Conservation (phyloP, 1,139 yeast genomes). For the Magnusiomyces magnusii region DNA sequence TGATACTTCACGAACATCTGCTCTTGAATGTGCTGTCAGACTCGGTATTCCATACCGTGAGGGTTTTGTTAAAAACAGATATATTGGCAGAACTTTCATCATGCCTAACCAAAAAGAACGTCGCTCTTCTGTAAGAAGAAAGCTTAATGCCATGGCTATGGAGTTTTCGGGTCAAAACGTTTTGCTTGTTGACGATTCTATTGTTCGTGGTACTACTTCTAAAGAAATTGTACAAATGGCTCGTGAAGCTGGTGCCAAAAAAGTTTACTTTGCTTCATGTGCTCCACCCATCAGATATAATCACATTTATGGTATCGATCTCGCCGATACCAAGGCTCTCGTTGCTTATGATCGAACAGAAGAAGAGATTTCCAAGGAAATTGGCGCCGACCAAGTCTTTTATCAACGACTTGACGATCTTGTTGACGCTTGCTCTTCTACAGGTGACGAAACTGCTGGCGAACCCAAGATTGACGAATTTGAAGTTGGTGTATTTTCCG, state of each 20-base stretch:
- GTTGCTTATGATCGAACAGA: slow-evolving; percentile 79
- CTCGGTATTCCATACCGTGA: slow-evolving; percentile 84
- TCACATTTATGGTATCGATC: slow-evolving; percentile 95
- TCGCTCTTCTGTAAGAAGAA: slow-evolving; percentile 87
- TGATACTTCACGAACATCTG: slow-evolving; percentile 93
- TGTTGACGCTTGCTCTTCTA: slow-evolving; percentile 56
- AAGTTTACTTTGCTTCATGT: slow-evolving; percentile 91
- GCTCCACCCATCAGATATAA: slow-evolving; percentile 95
- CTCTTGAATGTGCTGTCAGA: slow-evolving; percentile 82
- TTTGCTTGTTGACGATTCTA: slow-evolving; percentile 92
- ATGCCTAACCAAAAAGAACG: slow-evolving; percentile 98
- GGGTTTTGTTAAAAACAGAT: slow-evolving; percentile 94
- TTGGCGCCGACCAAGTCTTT: slow-evolving; percentile 88
- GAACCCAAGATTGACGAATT: slow-evolving; percentile 27
- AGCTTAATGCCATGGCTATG: slow-evolving; percentile 90
- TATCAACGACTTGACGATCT: slow-evolving; percentile 82
- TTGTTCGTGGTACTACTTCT: slow-evolving; percentile 96
- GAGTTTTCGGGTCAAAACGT: slow-evolving; percentile 85
- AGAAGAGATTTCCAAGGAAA: slow-evolving; percentile 63
- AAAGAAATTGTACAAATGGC: slow-evolving; percentile 97
- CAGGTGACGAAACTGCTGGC: slow-evolving; percentile 8
- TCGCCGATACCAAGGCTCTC: slow-evolving; percentile 90
- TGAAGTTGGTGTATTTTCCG: slow-evolving; percentile 92
- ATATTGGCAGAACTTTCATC: slow-evolving; percentile 94
- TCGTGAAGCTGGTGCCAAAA: slow-evolving; percentile 91